A percentile compares a stretch with the other conserved stretches of the same genome.
These are phyloP conservation scores for Myotisia sp. DNA, from an alignment of 2,329 filamentous ascomycete genomes.

Conservation along the genomic window DNA sequence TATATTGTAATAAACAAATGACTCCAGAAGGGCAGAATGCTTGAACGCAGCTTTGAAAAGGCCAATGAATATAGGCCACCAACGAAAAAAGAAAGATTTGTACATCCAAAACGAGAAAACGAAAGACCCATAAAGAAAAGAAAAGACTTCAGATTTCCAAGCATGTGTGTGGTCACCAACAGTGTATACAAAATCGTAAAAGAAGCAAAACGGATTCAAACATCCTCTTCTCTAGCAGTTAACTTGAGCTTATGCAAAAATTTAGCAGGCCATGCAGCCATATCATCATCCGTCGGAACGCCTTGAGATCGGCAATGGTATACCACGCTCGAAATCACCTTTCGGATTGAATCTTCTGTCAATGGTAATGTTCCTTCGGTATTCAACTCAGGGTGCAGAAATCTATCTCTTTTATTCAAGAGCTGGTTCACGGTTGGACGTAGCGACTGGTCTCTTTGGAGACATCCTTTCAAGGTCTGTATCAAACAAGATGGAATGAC, in stretches of 20 bases:
- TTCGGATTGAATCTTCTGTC: conserved; percentile 44
- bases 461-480: conserved; percentile 42
- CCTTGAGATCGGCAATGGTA: conserved; percentile 44
- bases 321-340: conserved; percentile 46
- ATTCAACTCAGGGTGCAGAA: conserved; percentile 42
- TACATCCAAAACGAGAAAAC: no score
- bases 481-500: conserved; percentile 42
- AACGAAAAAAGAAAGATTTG: no score
- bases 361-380: conserved; percentile 35
- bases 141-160: no score
- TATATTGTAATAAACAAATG: no score
- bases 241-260: conserved; percentile 36
- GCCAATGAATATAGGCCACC: no score
- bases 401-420: conserved; percentile 41
- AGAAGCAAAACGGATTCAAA: conserved; percentile 12
- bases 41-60: no score
- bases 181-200: no score
- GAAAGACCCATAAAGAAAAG: no score
- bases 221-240: conserved; percentile 30
- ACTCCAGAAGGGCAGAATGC: no score
- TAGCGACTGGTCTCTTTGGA: conserved; percentile 43
- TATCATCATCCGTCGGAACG: conserved; percentile 43
- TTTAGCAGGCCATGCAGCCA: conserved; percentile 34
- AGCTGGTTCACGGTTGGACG: conserved; percentile 45
- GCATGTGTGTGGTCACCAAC: no score